Percentiles rank a stretch among this genome's conserved stretches.
Conservation (phyloP, 2,329 filamentous ascomycete species). For the Nemania serpens region DNA sequence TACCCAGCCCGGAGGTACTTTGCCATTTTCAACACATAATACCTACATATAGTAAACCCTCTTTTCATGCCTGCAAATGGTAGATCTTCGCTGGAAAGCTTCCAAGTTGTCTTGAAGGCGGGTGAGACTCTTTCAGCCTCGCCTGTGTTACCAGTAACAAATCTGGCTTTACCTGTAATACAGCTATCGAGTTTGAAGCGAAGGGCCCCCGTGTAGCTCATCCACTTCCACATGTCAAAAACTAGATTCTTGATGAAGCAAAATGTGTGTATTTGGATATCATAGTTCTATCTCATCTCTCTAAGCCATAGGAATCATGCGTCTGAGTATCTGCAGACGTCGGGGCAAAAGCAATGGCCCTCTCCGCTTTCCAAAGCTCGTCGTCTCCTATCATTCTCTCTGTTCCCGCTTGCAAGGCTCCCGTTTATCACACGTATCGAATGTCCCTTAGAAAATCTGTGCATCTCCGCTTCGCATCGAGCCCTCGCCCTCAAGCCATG, state of each 20-base stretch:
- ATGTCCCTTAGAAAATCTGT: neutral
- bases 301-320: conserved; percentile 18
- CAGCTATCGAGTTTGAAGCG: too few relatives aligned
- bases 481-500: neutral
- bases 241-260: neutral
- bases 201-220: too few relatives aligned
- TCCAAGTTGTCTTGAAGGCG: too few relatives aligned
- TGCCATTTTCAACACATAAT: neutral
- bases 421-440: conserved; percentile 2
- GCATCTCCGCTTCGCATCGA: neutral
- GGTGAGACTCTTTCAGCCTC: too few relatives aligned
- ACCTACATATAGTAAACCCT: too few relatives aligned
- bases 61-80: neutral
- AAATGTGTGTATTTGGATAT: conserved; percentile 20
- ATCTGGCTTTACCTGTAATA: too few relatives aligned
- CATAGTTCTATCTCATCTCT: conserved; percentile 12
- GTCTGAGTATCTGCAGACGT: conserved; percentile 3
- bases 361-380: conserved; percentile 23
- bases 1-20: neutral
- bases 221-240: too few relatives aligned
- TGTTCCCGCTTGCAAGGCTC: neutral
- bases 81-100: too few relatives aligned
- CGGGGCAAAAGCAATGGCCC: conserved; percentile 19
- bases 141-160: too few relatives aligned
- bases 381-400: conserved; percentile 5